A percentile compares a stretch with the other conserved stretches of the same genome.
Conservation (phyloP, 2,329 filamentous ascomycete species). For the Dactylellina drechsleri region DNA sequence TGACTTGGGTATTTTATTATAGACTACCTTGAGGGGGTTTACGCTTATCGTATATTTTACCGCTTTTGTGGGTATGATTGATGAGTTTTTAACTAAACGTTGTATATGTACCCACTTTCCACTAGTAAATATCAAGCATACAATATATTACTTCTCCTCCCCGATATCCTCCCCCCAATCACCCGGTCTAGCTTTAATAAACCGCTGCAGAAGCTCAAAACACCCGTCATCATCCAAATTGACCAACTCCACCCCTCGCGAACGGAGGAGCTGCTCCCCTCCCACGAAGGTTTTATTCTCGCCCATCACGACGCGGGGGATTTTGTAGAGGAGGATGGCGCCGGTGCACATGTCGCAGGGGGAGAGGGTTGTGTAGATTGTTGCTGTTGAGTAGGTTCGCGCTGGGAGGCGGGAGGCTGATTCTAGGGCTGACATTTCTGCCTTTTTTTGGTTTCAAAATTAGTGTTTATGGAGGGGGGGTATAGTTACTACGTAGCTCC, state of each 20-base stretch:
- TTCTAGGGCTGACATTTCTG: slow-evolving; percentile 79
- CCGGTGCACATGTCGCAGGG: slow-evolving; percentile 86
- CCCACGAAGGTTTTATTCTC: slow-evolving; percentile 81
- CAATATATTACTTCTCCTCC: slow-evolving; percentile 21
- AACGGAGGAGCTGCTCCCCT: slow-evolving; percentile 75
- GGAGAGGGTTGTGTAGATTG: slow-evolving; percentile 85
- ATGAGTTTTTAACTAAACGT: no score
- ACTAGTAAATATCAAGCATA: no score
- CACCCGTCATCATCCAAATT: slow-evolving; percentile 74
- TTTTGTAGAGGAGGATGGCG: slow-evolving; percentile 79
- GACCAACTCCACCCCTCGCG: slow-evolving; percentile 77
- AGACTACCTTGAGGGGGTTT: no score
- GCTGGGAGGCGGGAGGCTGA: slow-evolving; percentile 78
- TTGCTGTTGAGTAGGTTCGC: slow-evolving; percentile 74
- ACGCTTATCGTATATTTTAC: no score
- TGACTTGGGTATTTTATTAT: no score
- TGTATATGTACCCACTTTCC: no score
- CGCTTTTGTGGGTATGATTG: no score
- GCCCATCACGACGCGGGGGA: slow-evolving; percentile 77
- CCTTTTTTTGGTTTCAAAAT: slow-evolving; percentile 65
- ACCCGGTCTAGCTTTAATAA: slow-evolving; percentile 76
- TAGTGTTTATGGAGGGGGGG: no score
- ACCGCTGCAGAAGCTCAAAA: slow-evolving; percentile 74
- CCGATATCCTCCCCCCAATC: slow-evolving; percentile 69
- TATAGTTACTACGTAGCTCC: no score